Evolutionary conservation across 2,329 filamentous ascomycete genomes (phyloP), one percentile per base, ranked within the genome.

Genomic region (Verticillium isaacii): DNA sequence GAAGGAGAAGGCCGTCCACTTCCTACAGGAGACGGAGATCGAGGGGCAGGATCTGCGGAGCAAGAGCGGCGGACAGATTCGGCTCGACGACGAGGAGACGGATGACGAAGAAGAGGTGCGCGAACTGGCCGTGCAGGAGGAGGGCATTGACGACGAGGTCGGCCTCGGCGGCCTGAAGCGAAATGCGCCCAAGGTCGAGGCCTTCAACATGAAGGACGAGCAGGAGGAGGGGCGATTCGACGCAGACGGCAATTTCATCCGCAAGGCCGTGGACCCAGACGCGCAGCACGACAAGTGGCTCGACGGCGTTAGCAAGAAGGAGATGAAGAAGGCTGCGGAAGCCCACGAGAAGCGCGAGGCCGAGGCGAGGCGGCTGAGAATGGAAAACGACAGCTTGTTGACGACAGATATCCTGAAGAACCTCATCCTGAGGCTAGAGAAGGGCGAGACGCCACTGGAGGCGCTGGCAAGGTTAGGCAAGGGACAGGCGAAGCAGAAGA

Each of bases 181-280:
- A 69, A 92, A 97, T 74, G 95, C 95, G 1, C 95, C 95, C 1
- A 92, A 95, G 73, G 84, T 99, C 6, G 95, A 98, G 74, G 94
- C 94, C 2, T 99, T 99, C 82, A 98, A 99, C 72, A 91, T 99
- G 82, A 88, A 86, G 63, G 80, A 85, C 14, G 95, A 99, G 74
- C 89, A 96, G 73, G 93, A 98, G 71, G 94, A 98, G 68, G 95
- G 95, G 1, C 85, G 88, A 12, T 99, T 97, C 70, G 95, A 99
- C 72, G 90, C 95, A 68, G 80, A 88, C 1, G 94, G 94, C 11
- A 99, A 98, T 74, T 99, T 88, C 73, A 87, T 99, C 55, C 87
- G 95, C 61, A 96, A 96, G 74, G 93, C 93, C 0, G 85, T 79
- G 9, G 95, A 99, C 69, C 92, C 92, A 0, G 93, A 98, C 68